Percentiles rank a stretch among this genome's conserved stretches.
Evolutionary conservation across 116 monocot species (phyloP).

Genomic region (Trichopus zeylanicus): DNA sequence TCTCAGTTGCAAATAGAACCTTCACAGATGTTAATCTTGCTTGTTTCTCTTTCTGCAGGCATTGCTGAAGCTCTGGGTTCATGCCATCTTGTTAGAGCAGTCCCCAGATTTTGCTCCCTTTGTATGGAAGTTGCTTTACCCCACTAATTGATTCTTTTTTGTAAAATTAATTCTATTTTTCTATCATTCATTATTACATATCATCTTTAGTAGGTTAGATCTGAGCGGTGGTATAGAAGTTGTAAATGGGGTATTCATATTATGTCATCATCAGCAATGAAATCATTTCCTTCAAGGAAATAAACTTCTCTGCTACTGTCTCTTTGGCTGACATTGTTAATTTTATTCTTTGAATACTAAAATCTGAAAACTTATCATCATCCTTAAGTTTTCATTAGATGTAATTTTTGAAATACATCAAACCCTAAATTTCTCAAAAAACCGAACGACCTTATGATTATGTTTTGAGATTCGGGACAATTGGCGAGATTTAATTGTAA

Average conservation of each 20-base stretch:
- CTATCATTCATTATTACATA: neutral
- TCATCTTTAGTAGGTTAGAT: neutral
- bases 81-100: neutral
- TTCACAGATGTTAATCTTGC: neutral
- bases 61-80: neutral
- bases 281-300: neutral
- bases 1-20: too few relatives aligned
- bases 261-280: too few relatives aligned
- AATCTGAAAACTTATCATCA: too few relatives aligned
- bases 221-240: neutral
- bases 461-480: too few relatives aligned
- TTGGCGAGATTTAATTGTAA: too few relatives aligned
- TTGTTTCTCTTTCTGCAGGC: neutral
- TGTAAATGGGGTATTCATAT: neutral
- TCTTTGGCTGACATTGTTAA: neutral
- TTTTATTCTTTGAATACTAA: too few relatives aligned
- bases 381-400: too few relatives aligned
- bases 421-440: too few relatives aligned
- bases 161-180: neutral
- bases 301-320: neutral
- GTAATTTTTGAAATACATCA: too few relatives aligned
- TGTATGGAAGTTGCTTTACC: slow-evolving; percentile 1
- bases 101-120: neutral
- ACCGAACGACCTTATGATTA: too few relatives aligned
- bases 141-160: slow-evolving; percentile 1